phyloP scores from a whole-genome alignment of 1,139 yeast genomes.

The Oligophagozyma castellii region DNA sequence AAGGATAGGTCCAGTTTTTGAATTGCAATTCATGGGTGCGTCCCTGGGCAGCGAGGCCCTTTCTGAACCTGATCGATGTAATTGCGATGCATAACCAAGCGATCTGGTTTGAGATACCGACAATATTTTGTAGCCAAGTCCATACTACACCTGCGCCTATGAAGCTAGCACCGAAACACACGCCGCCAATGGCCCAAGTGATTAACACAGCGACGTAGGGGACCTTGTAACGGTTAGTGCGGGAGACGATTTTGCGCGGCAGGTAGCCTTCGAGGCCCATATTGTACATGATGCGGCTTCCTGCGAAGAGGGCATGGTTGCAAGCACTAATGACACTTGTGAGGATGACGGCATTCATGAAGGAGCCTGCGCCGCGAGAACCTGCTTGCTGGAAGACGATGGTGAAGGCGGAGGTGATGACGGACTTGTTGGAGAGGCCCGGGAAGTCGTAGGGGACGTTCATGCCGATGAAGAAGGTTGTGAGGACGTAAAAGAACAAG shows the following conservation, averaged over 20 bases:
- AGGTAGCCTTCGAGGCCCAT: slow-evolving; percentile 37
- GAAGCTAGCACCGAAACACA: slow-evolving; percentile 27
- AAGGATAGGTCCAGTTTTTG: slow-evolving; percentile 45
- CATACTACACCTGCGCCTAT: slow-evolving; percentile 26
- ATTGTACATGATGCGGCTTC: slow-evolving; percentile 34
- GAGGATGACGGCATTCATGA: slow-evolving; percentile 38
- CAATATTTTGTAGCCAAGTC: slow-evolving; percentile 28
- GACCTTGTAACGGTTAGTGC: slow-evolving; percentile 32
- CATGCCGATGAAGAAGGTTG: slow-evolving; percentile 35
- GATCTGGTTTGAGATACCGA: slow-evolving; percentile 28
- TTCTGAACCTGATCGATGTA: slow-evolving; percentile 39
- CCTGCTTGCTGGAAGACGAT: slow-evolving; percentile 44
- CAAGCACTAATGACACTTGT: slow-evolving; percentile 40
- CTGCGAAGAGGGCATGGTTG: slow-evolving; percentile 39
- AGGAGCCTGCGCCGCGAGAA: slow-evolving; percentile 30
- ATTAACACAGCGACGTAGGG: slow-evolving; percentile 31
- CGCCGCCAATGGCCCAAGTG: slow-evolving; percentile 27
- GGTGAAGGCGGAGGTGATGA: slow-evolving; percentile 52
- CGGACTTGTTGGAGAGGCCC: slow-evolving; percentile 27
- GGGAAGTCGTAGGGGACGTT: slow-evolving; percentile 35
- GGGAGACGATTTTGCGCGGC: slow-evolving; percentile 31
- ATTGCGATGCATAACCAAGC: slow-evolving; percentile 30
- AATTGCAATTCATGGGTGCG: slow-evolving; percentile 26
- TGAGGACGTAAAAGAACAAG: slow-evolving; percentile 32
- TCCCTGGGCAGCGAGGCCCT: slow-evolving; percentile 32